Conservation (phyloP, 176 grass and related monocot genomes). For the Leersia perrieri region DNA sequence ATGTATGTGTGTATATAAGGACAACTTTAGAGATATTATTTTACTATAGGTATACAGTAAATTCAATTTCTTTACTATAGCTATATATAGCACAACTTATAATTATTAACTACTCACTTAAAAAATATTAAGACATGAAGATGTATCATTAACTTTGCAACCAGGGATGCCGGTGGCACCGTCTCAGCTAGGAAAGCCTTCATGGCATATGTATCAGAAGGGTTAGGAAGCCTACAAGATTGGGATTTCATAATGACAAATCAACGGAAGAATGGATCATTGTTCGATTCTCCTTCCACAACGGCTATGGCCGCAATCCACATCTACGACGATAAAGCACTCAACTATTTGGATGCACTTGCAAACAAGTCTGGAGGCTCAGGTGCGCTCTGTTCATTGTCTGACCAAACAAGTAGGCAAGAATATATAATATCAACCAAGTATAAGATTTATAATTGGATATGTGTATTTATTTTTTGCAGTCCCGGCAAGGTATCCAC, state of each 20-base stretch:
- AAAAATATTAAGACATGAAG: too few species aligned
- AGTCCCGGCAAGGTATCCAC: slow-evolving; percentile 55
- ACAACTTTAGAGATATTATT: too few species aligned
- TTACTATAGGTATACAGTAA: too few species aligned
- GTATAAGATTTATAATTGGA: neutral
- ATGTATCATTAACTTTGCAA: too few species aligned
- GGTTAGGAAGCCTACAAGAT: slow-evolving; percentile 46
- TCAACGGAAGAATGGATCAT: slow-evolving; percentile 69
- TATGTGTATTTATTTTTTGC: neutral
- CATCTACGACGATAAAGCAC: slow-evolving; percentile 39
- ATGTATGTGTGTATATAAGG: too few species aligned
- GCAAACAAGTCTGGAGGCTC: slow-evolving; percentile 42
- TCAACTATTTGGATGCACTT: slow-evolving; percentile 52
- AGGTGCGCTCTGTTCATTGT: slow-evolving; percentile 14
- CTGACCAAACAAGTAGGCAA: too few species aligned
- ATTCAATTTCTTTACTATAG: too few species aligned
- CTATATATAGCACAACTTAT: too few species aligned
- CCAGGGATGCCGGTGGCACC: neutral
- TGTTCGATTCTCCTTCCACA: slow-evolving; percentile 67
- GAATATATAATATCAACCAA: neutral
- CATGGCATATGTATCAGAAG: slow-evolving; percentile 67
- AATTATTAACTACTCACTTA: too few species aligned
- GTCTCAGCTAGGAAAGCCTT: slow-evolving; percentile 44
- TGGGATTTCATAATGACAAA: slow-evolving; percentile 56
- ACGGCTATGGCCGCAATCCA: slow-evolving; percentile 52